Evolutionary conservation across 768 basidiomycete genomes (phyloP).

Genomic region (Amanita pseudoporphyria): DNA sequence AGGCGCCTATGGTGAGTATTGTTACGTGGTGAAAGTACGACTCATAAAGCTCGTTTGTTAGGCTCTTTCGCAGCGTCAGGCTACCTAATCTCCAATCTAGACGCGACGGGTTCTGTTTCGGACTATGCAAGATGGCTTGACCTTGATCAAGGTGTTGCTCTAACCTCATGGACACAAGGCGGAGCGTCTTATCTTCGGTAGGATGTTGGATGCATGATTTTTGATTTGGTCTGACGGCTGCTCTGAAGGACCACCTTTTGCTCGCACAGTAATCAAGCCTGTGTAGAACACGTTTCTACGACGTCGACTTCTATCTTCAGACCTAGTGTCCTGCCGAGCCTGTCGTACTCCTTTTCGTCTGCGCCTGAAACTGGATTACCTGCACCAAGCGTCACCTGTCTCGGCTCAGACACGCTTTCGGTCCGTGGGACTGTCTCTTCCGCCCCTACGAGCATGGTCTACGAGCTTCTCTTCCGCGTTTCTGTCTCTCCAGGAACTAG

Average conservation of each 20-base stretch:
- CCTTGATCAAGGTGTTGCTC: conserved; percentile 48
- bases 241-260: conserved; percentile 43
- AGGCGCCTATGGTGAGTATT: conserved; percentile 49
- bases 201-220: neutral
- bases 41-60: conserved; percentile 15
- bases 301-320: conserved; percentile 11
- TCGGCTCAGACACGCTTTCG: conserved; percentile 42
- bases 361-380: conserved; percentile 38
- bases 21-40: neutral
- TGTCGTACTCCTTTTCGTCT: conserved; percentile 41
- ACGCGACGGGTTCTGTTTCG: conserved; percentile 26
- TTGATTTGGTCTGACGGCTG: conserved; percentile 12
- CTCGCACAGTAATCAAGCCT: conserved; percentile 53
- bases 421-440: conserved; percentile 38
- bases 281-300: conserved; percentile 44
- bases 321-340: conserved; percentile 21
- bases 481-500: conserved; percentile 23
- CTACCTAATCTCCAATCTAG: conserved; percentile 42
- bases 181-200: conserved; percentile 41
- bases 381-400: conserved; percentile 50
- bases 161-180: conserved; percentile 51
- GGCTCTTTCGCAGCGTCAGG: conserved; percentile 66
- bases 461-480: conserved; percentile 46
- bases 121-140: conserved; percentile 63
- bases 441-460: conserved; percentile 51